Percentiles rank a stretch among this genome's conserved stretches.
Conservation (phyloP, 768 basidiomycete genomes). For the Mrakia frigida region DNA sequence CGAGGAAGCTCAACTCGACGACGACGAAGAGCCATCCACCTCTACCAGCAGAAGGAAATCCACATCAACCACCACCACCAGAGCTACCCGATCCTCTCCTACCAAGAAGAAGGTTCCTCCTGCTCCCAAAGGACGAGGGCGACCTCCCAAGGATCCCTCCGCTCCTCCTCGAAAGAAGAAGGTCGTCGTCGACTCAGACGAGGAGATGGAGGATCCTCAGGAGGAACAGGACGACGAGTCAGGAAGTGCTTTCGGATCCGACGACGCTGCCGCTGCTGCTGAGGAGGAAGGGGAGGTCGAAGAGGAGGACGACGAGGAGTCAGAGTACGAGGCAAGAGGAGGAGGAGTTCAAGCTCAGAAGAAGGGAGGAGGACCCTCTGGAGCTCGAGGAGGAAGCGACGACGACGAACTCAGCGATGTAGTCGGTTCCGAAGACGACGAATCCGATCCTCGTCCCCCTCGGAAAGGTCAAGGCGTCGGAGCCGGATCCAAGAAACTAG, state of each 20-base stretch:
- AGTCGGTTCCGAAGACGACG: background rate
- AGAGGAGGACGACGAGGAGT: background rate
- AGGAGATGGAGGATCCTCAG: background rate
- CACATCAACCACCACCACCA: no score
- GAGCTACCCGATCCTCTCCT: background rate
- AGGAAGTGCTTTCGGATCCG: no score
- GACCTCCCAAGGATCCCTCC: background rate
- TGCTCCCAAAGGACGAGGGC: background rate
- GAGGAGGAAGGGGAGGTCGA: background rate
- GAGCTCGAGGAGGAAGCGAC: background rate
- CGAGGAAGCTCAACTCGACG: no score
- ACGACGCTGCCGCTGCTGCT: no score
- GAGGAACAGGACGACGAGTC: background rate
- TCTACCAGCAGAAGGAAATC: background rate
- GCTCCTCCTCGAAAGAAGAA: background rate
- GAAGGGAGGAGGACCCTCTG: background rate
- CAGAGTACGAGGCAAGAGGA: constrained; percentile 9
- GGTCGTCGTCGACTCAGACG: background rate
- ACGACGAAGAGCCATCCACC: background rate
- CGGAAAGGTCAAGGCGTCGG: background rate
- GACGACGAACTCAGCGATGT: background rate
- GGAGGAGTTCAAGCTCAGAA: background rate
- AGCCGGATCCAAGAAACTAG: background rate
- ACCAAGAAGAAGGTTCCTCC: background rate
- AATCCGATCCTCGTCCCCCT: background rate